Conservation (phyloP, 306 rosid species). For the Trichosanthes cucumerina region DNA sequence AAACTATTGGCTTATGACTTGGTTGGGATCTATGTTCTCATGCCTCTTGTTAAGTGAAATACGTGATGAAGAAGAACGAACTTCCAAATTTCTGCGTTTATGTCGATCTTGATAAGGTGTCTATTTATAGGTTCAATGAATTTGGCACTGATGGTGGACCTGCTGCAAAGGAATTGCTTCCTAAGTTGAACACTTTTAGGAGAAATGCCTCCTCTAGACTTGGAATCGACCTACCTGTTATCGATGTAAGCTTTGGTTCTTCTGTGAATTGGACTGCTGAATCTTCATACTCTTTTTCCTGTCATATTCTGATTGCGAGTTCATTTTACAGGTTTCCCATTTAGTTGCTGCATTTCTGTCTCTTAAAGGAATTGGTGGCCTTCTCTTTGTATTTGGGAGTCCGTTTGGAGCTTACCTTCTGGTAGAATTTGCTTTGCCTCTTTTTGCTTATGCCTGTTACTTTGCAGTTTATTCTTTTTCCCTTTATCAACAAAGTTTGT, state of each 20-base stretch:
- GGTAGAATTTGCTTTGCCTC: constrained; percentile 22
- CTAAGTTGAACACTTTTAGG: constrained; percentile 41
- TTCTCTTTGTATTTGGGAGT: constrained; percentile 67
- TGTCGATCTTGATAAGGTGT: constrained; percentile 21
- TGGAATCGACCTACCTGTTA: constrained; percentile 42
- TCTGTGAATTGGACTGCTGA: neutral
- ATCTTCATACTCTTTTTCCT: neutral
- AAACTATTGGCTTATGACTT: neutral
- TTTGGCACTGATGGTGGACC: constrained; percentile 75
- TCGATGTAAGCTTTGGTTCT: constrained; percentile 35
- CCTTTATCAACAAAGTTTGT: neutral
- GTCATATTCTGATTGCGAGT: neutral
- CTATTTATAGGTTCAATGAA: constrained; percentile 55
- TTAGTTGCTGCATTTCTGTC: constrained; percentile 37
- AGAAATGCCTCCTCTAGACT: constrained; percentile 35
- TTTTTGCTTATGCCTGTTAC: too few relatives aligned
- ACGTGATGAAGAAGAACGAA: neutral
- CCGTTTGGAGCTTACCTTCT: constrained; percentile 60
- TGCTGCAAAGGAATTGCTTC: constrained; percentile 62
- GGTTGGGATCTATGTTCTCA: neutral
- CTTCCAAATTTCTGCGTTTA: neutral
- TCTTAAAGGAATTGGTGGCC: constrained; percentile 73
- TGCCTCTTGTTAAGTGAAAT: neutral
- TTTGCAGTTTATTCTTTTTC: neutral
- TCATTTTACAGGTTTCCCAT: constrained; percentile 38